Base-by-base conservation (phyloP, 2,329 filamentous ascomycete species). In the Penicillium sp. region DNA sequence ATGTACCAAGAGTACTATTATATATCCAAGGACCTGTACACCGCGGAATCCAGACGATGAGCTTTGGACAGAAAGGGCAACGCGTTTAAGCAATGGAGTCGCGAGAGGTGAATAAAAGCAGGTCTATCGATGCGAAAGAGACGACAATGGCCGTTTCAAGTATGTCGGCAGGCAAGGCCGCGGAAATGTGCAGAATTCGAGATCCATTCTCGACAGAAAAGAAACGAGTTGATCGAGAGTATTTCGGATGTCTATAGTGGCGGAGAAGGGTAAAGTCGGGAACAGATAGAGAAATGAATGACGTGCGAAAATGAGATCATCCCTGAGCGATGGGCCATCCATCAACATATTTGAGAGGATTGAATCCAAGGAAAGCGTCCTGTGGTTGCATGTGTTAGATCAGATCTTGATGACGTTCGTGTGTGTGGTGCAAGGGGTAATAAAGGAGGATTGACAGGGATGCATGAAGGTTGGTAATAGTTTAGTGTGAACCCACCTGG, bases 331-430 rank as follows among this genome's bases (percentile, higher is more conserved):
- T 59, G 31, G 70, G 69, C 69, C 69, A 72, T 37, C 70, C 70
- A 40, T 71, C 64, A 25, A 68, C 62, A 53, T 71, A 72, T 46
- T 56, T 56, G 19, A 73, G 48, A 10, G 61, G 61, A 41, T 66
- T 72, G 25, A 66, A 72, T 9, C 70, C 70, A 22, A 73, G 59
- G 50, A 64, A 59, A 3, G 69, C 69, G 44, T 71, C 66, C 69
- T 70, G 12, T 9, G 38, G 26, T 5, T 11, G 10, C 17, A 38
- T n/a, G n/a, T n/a, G 53, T 69, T 56, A 68, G 59, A 51, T 55
- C 9, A 31, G 47, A 37, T 43, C 12, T 28, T 28, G 16, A 42
- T 48, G 57, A 53, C 31, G 43, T 49, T 12, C 17, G 16, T 17
- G n/a, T 25, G 19, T 19, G 22, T 31, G 16, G 33, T 42, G 30